Base-by-base conservation (phyloP, 495 filamentous ascomycete genomes). In the Cryomyces antarcticus region DNA sequence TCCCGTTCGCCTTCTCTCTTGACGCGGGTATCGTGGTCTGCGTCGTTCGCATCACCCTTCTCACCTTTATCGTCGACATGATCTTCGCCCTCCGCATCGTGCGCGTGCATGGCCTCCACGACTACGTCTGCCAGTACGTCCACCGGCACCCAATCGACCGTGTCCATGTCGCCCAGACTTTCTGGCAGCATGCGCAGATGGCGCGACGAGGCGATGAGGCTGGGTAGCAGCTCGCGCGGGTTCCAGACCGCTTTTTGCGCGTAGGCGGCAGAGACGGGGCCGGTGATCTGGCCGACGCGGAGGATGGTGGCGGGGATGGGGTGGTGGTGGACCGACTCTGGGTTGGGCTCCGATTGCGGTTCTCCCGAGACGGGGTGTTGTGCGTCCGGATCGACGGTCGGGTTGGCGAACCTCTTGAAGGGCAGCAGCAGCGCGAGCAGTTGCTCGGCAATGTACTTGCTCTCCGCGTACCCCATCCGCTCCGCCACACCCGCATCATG, bases 231-330 rank as follows among this genome's bases (percentile, higher is more conserved):
- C 30, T 50, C 48, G 5, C 30, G 24, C 9, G 9, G 24, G 34
- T 47, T 47, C 48, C 45, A 50, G 4, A 42, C 29, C 7, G 31
- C 12, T 17, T 38, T 37, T 24, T 24, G 17, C 1, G 17, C 17
- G 17, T 24, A 24, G 17, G 17, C 17, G 17, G 17, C 1, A 24
- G 17, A 24, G 7, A 27, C 38, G 10, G 44, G 30, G 7, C 48
- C 48, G 4, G 44, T 41, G n/a, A 50, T n/a, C 41, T 50, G 48
- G 0, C 44, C 48, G 11, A 41, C 35, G 4, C 48, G 39, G 9
- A 42, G 9, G 5, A 44, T 33, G 7, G 35, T 30, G 10, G 30
- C 37, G 29, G 38, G 7, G 10, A 47, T 12, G 17, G 17, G 17
- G 17, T 24, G 17, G 17, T 24, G 17, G 17, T 24, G 17, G 17